A percentile compares a stretch with the other conserved stretches of the same genome.
These are phyloP conservation scores for Ceratocystis papillata DNA, from an alignment of 2,329 filamentous ascomycete genomes.

Conservation along the genomic window DNA sequence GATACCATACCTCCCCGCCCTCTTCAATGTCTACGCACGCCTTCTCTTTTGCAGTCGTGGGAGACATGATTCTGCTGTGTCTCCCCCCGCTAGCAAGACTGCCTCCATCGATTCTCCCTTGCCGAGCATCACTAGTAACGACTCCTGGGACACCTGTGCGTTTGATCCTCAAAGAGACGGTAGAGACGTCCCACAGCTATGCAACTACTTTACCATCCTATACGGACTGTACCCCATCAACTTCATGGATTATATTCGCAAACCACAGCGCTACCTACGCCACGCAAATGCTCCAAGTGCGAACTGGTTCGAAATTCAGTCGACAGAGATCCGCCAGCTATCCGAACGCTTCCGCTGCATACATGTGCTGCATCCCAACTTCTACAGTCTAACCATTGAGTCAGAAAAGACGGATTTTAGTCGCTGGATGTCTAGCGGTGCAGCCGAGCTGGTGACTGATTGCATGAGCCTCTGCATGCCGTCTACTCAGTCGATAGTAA, in stretches of 20 bases:
- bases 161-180: slow-evolving; percentile 54
- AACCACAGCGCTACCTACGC: slow-evolving; percentile 66
- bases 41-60: slow-evolving; percentile 66
- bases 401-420: slow-evolving; percentile 66
- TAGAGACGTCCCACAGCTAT: slow-evolving; percentile 53
- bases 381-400: slow-evolving; percentile 67
- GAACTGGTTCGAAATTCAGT: slow-evolving; percentile 67
- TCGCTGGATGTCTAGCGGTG: slow-evolving; percentile 69
- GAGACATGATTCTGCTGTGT: slow-evolving; percentile 34
- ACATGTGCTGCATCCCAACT: slow-evolving; percentile 73
- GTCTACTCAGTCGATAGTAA: slow-evolving; percentile 14
- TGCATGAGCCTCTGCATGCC: slow-evolving; percentile 57
- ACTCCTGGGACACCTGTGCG: slow-evolving; percentile 53
- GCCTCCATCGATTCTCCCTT: slow-evolving; percentile 13
- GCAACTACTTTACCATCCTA: slow-evolving; percentile 68
- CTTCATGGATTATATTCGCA: slow-evolving; percentile 76
- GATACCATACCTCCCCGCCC: slow-evolving; percentile 54
- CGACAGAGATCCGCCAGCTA: slow-evolving; percentile 62
- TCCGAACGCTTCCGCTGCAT: slow-evolving; percentile 63
- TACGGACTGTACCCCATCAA: slow-evolving; percentile 79
- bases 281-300: slow-evolving; percentile 58
- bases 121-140: slow-evolving; percentile 28
- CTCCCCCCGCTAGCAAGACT: slow-evolving; percentile 23
- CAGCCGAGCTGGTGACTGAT: slow-evolving; percentile 67
- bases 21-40: slow-evolving; percentile 74